Conservation (phyloP, 2,329 filamentous ascomycete species). For the Geosmithia flava region DNA sequence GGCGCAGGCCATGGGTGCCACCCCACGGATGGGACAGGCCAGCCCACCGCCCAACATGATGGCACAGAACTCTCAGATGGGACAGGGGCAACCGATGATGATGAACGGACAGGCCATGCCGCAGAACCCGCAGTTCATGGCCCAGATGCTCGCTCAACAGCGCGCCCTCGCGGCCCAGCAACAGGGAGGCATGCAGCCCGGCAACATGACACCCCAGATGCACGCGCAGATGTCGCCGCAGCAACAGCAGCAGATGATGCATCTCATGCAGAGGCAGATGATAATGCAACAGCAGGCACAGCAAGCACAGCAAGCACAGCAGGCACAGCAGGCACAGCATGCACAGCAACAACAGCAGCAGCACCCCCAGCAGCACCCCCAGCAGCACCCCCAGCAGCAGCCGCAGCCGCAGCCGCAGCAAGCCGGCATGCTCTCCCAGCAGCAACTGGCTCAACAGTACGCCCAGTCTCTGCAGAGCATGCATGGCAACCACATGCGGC, state of each 20-base stretch:
- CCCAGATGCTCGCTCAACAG: constrained; percentile 36
- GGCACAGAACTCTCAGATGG: constrained; percentile 42
- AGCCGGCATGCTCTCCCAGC: constrained; percentile 27
- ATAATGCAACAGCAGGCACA: constrained; percentile 24
- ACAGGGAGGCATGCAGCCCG: constrained; percentile 22
- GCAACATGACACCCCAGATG: constrained; percentile 23
- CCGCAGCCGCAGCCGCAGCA: constrained; percentile 16
- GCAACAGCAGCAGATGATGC: constrained; percentile 17
- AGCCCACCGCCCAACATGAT: constrained; percentile 50
- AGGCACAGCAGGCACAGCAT: constrained; percentile 17
- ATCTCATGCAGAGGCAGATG: constrained; percentile 23
- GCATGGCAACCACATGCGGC: constrained; percentile 20
- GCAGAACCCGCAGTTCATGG: constrained; percentile 23
- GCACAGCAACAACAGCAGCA: constrained; percentile 23
- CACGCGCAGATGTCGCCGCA: constrained; percentile 6
- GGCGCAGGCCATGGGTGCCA: constrained; percentile 33
- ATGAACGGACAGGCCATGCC: constrained; percentile 34
- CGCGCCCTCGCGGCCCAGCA: constrained; percentile 26
- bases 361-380: constrained; percentile 21
- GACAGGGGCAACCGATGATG: constrained; percentile 33
- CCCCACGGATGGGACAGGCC: constrained; percentile 49
- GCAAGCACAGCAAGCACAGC: constrained; percentile 16
- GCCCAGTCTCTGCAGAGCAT: constrained; percentile 28
- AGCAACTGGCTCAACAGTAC: constrained; percentile 30
- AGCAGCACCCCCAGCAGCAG: constrained; percentile 22